Base-by-base conservation (phyloP, 208 protist species). In the Wallacemonas sp. region DNA sequence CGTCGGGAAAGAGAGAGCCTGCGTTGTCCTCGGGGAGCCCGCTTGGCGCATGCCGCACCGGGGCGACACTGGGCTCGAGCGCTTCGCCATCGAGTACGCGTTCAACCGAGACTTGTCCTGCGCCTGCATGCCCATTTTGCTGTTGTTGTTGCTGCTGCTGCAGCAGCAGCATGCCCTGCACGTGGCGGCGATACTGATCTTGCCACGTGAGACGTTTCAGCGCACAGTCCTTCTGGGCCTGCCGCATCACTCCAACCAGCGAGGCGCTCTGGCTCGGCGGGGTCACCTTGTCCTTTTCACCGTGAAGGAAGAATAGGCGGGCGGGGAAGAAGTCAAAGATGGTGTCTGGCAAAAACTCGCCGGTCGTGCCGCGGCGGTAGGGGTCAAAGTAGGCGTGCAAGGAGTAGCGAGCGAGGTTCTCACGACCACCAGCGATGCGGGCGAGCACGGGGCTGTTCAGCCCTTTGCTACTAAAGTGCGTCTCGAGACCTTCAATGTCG, bases 391-490 rank as follows among this genome's bases (percentile, higher is more conserved):
- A 86, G 1, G 64, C 28, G 55, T 66, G 68, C 9, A 87, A 53
- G 30, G 80, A 90, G 75, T 82, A 94, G 15, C 82, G 76, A 27
- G 80, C 56, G 12, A 94, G 59, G 28, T 83, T 75, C 33, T 68
- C 75, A 11, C 64, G 51, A 2, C 88, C 88, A 17, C 88, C 88
- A 1, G 78, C 75, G 24, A 96, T 86, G 44, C 84, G 61, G 15
- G 80, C 66, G 28, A 96, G 72, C 66, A 94, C 86, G 15, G 54
- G 51, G n/a, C 63, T 70, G 70, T 86, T 82, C 17, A 96, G 75
- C 14, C 90, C 90, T 3, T 78, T 55, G 0, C 61, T 54, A 27
- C 92, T 70, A 60, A 96, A 86, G 72, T 90, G 82, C 12, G 65
- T 45, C 11, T 80, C 77, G 21, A 93, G 78, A 12, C 72, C 64